Conservation (phyloP, 2,329 filamentous ascomycete species). For the Aciculosporium take region DNA sequence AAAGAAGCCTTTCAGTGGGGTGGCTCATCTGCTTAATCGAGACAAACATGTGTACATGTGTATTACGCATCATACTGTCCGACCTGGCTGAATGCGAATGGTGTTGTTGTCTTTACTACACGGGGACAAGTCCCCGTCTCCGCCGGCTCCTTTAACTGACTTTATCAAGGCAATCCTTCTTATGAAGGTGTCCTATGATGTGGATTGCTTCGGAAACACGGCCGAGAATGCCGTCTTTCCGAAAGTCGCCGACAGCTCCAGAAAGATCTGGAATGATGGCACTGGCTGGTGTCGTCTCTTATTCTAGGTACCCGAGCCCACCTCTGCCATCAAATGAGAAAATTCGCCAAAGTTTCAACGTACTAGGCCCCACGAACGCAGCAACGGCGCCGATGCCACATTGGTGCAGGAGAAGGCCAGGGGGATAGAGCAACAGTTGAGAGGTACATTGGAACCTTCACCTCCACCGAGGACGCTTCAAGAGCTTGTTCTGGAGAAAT, state of each 20-base stretch:
- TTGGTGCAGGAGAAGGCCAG: too few relatives aligned
- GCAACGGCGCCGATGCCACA: too few relatives aligned
- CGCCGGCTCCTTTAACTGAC: neutral
- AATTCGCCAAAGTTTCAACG: neutral
- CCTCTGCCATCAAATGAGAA: neutral
- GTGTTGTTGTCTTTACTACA: neutral
- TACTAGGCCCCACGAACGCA: constrained; percentile 1
- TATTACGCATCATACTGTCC: too few relatives aligned
- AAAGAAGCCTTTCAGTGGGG: too few relatives aligned
- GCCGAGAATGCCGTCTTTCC: neutral
- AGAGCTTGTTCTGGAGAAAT: too few relatives aligned
- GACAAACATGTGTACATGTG: too few relatives aligned
- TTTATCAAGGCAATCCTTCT: neutral
- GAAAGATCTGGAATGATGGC: neutral
- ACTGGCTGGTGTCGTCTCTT: neutral
- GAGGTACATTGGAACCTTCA: too few relatives aligned
- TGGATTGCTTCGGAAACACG: neutral
- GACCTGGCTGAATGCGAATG: too few relatives aligned
- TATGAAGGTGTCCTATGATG: neutral
- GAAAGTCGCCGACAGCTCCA: neutral
- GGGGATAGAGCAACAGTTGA: too few relatives aligned
- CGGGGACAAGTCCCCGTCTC: neutral
- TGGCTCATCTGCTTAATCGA: neutral
- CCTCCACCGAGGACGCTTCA: too few relatives aligned
- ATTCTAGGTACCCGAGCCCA: neutral